These are phyloP conservation scores for Fonsecaea pedrosoi DNA, from an alignment of 2,329 filamentous ascomycete species.

Conservation along the genomic window DNA sequence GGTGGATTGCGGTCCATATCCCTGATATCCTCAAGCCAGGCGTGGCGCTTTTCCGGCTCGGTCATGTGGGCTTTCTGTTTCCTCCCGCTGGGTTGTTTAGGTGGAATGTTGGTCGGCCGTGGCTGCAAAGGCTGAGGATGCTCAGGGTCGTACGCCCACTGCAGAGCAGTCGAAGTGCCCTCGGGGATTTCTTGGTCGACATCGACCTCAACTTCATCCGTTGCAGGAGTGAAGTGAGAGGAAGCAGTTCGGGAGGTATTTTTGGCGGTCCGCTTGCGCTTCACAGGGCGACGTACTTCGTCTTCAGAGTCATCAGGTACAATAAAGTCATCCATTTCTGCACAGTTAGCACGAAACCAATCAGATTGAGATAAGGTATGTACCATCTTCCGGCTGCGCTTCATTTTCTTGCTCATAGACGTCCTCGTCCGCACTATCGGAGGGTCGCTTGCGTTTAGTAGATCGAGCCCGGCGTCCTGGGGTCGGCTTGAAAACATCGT, in stretches of 20 bases:
- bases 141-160: slow-evolving; percentile 79
- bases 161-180: slow-evolving; percentile 72
- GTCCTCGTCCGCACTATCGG: slow-evolving; percentile 71
- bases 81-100: slow-evolving; percentile 46
- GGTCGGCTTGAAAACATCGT: slow-evolving; percentile 70
- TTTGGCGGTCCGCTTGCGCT: slow-evolving; percentile 67
- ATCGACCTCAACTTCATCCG: slow-evolving; percentile 51
- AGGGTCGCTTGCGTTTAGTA: slow-evolving; percentile 66
- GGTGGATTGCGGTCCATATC: slow-evolving; percentile 83
- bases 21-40: slow-evolving; percentile 84
- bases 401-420: slow-evolving; percentile 70
- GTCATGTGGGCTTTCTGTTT: slow-evolving; percentile 76
- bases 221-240: slow-evolving; percentile 49
- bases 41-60: slow-evolving; percentile 84
- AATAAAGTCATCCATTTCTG: slow-evolving; percentile 85
- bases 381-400: slow-evolving; percentile 61
- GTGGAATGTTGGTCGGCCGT: slow-evolving; percentile 48
- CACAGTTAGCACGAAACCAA: slow-evolving; percentile 32
- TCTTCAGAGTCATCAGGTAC: slow-evolving; percentile 86
- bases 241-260: slow-evolving; percentile 51
- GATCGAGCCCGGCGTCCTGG: slow-evolving; percentile 53
- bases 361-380: neutral
- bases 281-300: slow-evolving; percentile 66
- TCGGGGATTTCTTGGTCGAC: slow-evolving; percentile 63
- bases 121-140: slow-evolving; percentile 60